A percentile compares a stretch with the other conserved stretches of the same genome.
Evolutionary conservation across 73 alveolate genomes (phyloP).

Genomic region (Symbiodinium natans): DNA sequence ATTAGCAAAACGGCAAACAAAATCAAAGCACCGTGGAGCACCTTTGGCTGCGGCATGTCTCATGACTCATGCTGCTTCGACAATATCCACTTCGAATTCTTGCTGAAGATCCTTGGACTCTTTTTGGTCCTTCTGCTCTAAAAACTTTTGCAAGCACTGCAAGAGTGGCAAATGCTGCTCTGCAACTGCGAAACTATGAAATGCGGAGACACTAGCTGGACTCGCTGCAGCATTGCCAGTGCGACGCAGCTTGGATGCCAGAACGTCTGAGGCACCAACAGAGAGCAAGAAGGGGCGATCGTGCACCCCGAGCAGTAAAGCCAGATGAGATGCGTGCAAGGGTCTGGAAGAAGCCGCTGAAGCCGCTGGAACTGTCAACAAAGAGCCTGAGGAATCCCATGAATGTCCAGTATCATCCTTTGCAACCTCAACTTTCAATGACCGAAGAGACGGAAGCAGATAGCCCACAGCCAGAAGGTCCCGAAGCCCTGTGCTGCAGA

Average conservation of each 20-base stretch:
- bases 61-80: slow-evolving; percentile 38
- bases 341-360: not conserved
- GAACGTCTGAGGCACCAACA: slow-evolving; percentile 1
- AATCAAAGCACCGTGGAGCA: too few relatives aligned
- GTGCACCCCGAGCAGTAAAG: slow-evolving; percentile 58
- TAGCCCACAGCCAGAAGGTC: slow-evolving; percentile 71
- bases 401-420: slow-evolving; percentile 80
- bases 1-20: too few relatives aligned
- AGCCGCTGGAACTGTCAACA: not conserved
- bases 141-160: slow-evolving; percentile 32
- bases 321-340: slow-evolving; percentile 5
- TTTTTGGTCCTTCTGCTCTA: not conserved
- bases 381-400: slow-evolving; percentile 35
- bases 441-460: slow-evolving; percentile 29
- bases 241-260: slow-evolving; percentile 33
- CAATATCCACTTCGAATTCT: slow-evolving; percentile 35
- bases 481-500: slow-evolving; percentile 63
- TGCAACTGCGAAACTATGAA: slow-evolving; percentile 40
- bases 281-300: not conserved
- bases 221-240: slow-evolving; percentile 12
- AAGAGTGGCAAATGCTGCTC: slow-evolving; percentile 72
- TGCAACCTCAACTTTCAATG: slow-evolving; percentile 45
- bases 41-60: too few relatives aligned
- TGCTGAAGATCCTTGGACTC: not conserved
- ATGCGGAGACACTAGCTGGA: not conserved